These are phyloP conservation scores for Capsicum rhomboideum DNA, from an alignment of 257 asterid species.

Conservation along the genomic window DNA sequence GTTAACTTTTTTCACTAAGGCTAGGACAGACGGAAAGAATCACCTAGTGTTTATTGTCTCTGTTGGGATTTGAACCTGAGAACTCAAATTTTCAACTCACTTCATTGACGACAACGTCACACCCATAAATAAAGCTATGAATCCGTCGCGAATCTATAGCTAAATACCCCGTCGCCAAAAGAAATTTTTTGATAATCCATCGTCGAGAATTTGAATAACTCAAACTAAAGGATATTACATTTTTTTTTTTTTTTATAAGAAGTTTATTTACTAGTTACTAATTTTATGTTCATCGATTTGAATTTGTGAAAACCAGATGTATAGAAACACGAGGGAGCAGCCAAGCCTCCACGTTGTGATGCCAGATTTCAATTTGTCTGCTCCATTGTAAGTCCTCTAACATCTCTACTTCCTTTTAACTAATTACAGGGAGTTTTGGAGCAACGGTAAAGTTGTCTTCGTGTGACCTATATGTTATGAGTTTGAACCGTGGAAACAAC, in stretches of 20 bases:
- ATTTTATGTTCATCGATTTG: background rate
- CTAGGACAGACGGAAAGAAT: no score
- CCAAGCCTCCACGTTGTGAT: background rate
- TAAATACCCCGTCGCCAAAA: background rate
- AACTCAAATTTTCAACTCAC: no score
- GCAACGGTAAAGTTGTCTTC: no score
- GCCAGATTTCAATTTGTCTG: background rate
- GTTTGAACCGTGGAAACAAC: no score
- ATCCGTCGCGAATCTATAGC: background rate
- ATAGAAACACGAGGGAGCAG: slow-evolving; percentile 5
- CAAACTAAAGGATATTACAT: background rate
- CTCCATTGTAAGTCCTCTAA: background rate
- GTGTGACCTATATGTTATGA: no score
- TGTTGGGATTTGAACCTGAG: no score
- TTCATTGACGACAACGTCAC: no score
- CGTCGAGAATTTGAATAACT: no score
- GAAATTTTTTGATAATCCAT: background rate
- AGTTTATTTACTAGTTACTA: background rate
- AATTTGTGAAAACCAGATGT: slow-evolving; percentile 3
- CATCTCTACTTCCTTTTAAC: background rate
- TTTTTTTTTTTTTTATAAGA: background rate
- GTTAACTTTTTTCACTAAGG: no score
- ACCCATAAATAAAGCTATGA: no score
- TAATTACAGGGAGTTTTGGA: no score
- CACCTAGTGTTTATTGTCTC: no score